A percentile compares a stretch with the other conserved stretches of the same genome.
These are phyloP conservation scores for Pseudopyrenochaeta lycopersici DNA, from an alignment of 2,329 filamentous ascomycete species.

Conservation along the genomic window DNA sequence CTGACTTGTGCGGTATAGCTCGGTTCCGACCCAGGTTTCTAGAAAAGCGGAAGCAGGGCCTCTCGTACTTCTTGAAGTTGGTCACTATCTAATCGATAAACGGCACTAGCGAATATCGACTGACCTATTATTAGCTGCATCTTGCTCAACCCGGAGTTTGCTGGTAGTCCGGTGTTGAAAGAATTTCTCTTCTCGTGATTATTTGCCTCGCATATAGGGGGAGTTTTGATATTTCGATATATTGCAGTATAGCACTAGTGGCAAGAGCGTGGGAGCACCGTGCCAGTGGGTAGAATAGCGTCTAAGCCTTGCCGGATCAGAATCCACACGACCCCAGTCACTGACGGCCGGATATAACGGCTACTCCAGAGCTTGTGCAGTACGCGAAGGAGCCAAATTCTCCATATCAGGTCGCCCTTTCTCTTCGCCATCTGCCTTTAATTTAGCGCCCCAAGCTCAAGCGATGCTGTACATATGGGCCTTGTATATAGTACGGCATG, in stretches of 20 bases:
- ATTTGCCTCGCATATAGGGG: not conserved
- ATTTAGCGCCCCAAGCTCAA: no score
- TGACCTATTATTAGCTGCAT: slow-evolving; percentile 72
- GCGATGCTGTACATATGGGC: no score
- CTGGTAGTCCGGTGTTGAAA: slow-evolving; percentile 87
- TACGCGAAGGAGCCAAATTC: no score
- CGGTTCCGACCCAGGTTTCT: slow-evolving; percentile 84
- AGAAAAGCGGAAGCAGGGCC: slow-evolving; percentile 80
- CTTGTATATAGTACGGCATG: no score
- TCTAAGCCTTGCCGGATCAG: no score
- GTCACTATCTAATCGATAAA: slow-evolving; percentile 45
- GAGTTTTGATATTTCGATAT: not conserved
- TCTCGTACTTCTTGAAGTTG: slow-evolving; percentile 94
- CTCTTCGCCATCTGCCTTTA: no score
- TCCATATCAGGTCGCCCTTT: no score
- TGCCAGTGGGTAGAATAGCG: no score
- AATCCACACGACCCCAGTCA: no score
- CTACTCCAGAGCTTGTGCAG: no score
- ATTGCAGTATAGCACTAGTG: not conserved
- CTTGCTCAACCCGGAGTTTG: slow-evolving; percentile 91
- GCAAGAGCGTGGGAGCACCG: not conserved
- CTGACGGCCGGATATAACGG: no score
- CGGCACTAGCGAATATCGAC: slow-evolving; percentile 34
- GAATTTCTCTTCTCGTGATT: slow-evolving; percentile 78
- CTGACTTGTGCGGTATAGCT: slow-evolving; percentile 49